Conservation (phyloP, 2,329 filamentous ascomycete species). For the Colletotrichum orbiculare region DNA sequence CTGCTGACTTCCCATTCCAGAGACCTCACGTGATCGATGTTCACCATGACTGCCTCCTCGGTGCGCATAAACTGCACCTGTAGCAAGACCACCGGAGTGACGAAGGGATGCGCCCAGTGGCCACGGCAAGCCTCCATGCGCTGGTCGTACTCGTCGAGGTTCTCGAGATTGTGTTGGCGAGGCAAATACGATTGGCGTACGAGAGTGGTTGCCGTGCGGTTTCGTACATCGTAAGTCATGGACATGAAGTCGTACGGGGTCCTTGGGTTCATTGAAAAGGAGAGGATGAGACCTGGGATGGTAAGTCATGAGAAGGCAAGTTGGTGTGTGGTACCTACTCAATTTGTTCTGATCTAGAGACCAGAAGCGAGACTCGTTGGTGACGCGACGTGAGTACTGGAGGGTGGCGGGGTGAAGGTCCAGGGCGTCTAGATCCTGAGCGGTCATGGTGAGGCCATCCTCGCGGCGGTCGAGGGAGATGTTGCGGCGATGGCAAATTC, state of each 20-base stretch:
- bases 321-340: conserved; percentile 38
- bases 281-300: conserved; percentile 52
- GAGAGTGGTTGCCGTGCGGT: conserved; percentile 52
- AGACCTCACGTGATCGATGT: conserved; percentile 53
- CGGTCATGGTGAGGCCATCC: conserved; percentile 51
- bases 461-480: conserved; percentile 45
- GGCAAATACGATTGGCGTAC: conserved; percentile 57
- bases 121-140: conserved; percentile 56
- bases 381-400: conserved; percentile 51
- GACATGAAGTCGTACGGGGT: conserved; percentile 60
- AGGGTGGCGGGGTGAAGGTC: conserved; percentile 52
- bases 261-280: conserved; percentile 56
- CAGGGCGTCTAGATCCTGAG: conserved; percentile 48
- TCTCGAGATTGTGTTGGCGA: conserved; percentile 52
- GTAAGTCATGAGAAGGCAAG: conserved; percentile 16
- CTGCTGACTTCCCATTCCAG: conserved; percentile 56
- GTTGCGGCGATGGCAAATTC: conserved; percentile 50
- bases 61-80: conserved; percentile 59
- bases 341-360: conserved; percentile 50
- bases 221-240: conserved; percentile 55
- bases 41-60: conserved; percentile 56
- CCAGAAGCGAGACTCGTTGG: conserved; percentile 54
- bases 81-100: conserved; percentile 57
- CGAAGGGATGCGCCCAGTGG: conserved; percentile 58
- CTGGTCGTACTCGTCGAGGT: conserved; percentile 58